Conservation (phyloP, 2,329 filamentous ascomycete species). For the Furcasterigmium furcatum region DNA sequence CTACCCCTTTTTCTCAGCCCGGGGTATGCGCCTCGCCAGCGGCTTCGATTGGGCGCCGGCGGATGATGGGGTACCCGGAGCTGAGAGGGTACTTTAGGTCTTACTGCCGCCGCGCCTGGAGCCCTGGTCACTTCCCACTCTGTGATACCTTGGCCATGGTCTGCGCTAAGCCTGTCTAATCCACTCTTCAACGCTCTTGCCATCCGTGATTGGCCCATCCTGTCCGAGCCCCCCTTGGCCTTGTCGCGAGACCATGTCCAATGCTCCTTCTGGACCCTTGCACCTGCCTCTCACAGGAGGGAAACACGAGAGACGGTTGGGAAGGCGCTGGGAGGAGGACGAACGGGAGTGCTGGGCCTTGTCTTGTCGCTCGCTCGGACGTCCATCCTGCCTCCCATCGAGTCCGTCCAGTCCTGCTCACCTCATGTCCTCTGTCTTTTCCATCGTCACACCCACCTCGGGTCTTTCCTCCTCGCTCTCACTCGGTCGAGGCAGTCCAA, state of each 20-base stretch:
- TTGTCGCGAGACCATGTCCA: background rate
- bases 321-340: background rate
- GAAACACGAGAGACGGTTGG: background rate
- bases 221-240: constrained; percentile 1
- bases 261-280: constrained; percentile 1
- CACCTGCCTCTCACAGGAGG: constrained; percentile 8
- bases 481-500: constrained; percentile 8
- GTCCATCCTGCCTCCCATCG: background rate
- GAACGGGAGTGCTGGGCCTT: constrained; percentile 8
- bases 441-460: background rate
- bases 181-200: background rate
- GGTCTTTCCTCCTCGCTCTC: constrained; percentile 2
- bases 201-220: background rate
- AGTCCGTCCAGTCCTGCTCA: background rate
- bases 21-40: background rate
- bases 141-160: background rate
- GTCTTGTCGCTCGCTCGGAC: constrained; percentile 7
- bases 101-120: background rate
- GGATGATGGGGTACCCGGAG: background rate
- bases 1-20: constrained; percentile 1
- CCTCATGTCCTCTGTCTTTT: background rate
- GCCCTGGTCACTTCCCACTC: background rate
- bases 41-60: background rate
- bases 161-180: background rate
- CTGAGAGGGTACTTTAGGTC: background rate